These are phyloP conservation scores for Verticillium dahliae DNA, from an alignment of 2,329 filamentous ascomycete genomes.

Conservation along the genomic window DNA sequence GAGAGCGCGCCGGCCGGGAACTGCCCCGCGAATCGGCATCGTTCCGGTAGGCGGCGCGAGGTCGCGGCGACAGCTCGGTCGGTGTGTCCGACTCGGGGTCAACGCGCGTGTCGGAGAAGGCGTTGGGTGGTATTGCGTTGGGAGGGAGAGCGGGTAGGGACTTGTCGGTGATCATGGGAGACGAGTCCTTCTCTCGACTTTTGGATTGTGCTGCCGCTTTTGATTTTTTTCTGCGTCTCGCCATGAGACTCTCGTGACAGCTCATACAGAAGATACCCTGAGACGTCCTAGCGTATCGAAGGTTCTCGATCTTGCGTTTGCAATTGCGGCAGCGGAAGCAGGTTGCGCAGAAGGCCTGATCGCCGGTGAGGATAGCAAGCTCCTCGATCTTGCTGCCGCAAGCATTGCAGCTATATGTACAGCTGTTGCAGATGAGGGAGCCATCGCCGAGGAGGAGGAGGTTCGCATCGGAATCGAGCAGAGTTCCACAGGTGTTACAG, in stretches of 20 bases:
- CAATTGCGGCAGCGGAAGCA: slow-evolving; percentile 98
- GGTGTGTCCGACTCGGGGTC: slow-evolving; percentile 57
- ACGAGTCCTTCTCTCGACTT: slow-evolving; percentile 55
- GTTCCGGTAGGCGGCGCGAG: slow-evolving; percentile 43
- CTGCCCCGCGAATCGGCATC: slow-evolving; percentile 51
- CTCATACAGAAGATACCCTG: slow-evolving; percentile 99
- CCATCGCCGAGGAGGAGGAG: slow-evolving; percentile 94
- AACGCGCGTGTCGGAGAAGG: slow-evolving; percentile 55
- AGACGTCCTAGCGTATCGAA: slow-evolving; percentile 93
- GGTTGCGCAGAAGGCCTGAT: slow-evolving; percentile 94
- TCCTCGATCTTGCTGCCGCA: slow-evolving; percentile 98
- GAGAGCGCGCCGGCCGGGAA: slow-evolving; percentile 46
- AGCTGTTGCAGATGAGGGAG: slow-evolving; percentile 98
- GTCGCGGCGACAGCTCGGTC: slow-evolving; percentile 62
- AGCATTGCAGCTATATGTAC: slow-evolving; percentile 96
- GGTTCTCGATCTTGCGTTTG: slow-evolving; percentile 97
- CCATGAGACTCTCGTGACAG: slow-evolving; percentile 96
- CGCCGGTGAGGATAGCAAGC: slow-evolving; percentile 90
- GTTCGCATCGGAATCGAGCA: slow-evolving; percentile 97
- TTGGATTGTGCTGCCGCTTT: slow-evolving; percentile 60
- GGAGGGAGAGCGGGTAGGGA: slow-evolving; percentile 86
- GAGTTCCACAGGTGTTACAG: slow-evolving; percentile 89
- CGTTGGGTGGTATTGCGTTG: slow-evolving; percentile 57
- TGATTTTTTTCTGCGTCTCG: slow-evolving; percentile 78
- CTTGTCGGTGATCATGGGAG: slow-evolving; percentile 75